Evolutionary conservation across 2,329 filamentous ascomycete genomes (phyloP).

Genomic region (Aspergillus arachidicola): DNA sequence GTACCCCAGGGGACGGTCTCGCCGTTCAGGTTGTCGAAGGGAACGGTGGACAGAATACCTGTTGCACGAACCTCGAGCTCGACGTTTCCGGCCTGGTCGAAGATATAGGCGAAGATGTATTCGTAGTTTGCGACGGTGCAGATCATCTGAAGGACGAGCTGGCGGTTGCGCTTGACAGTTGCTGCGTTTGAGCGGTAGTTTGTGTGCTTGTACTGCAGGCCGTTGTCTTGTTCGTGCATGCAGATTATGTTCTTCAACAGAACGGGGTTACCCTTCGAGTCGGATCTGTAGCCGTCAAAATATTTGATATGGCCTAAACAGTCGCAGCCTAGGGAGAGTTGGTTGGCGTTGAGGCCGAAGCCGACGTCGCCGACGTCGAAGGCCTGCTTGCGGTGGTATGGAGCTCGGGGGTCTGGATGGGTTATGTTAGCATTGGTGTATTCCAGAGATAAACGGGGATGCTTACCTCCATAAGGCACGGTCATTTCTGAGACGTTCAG

Average conservation of each 20-base stretch:
- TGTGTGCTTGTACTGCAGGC: constrained; percentile 72
- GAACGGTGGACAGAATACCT: constrained; percentile 68
- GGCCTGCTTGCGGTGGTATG: constrained; percentile 70
- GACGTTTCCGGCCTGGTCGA: constrained; percentile 70
- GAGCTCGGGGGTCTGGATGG: constrained; percentile 65
- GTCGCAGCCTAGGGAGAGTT: constrained; percentile 70
- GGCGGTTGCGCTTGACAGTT: constrained; percentile 64
- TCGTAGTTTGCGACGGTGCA: constrained; percentile 74
- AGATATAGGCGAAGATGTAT: constrained; percentile 72
- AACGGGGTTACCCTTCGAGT: constrained; percentile 61
- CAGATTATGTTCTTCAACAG: constrained; percentile 69
- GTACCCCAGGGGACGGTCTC: constrained; percentile 68
- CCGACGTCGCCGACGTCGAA: constrained; percentile 71
- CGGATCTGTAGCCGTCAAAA: constrained; percentile 59
- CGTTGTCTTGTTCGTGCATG: constrained; percentile 70
- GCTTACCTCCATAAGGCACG: constrained; percentile 46
- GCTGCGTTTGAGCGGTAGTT: constrained; percentile 69
- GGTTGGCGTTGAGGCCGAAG: constrained; percentile 69
- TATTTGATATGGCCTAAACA: constrained; percentile 72
- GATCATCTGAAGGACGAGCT: constrained; percentile 69
- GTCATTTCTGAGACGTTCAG: constrained; percentile 70
- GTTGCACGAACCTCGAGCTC: constrained; percentile 70
- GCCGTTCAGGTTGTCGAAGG: constrained; percentile 63
- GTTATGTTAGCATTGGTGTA: neutral
- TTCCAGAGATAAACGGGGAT: neutral